Base-by-base conservation (phyloP, 2,329 filamentous ascomycete species). In the Ceratocystis huliohia region DNA sequence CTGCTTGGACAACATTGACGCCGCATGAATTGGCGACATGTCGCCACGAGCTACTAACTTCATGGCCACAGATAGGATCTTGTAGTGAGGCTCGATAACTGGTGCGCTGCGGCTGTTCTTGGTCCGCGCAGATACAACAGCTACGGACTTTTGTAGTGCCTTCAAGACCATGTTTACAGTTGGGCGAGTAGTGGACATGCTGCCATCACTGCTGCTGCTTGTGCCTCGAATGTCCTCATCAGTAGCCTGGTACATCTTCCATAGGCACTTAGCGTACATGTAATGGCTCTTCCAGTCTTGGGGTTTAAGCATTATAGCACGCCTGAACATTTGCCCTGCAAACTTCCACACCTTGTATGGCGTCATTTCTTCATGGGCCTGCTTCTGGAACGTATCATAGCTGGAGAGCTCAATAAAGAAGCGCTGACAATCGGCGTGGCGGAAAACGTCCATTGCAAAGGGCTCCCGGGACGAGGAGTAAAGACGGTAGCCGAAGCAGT, bases 51-150 rank as follows among this genome's bases (percentile, higher is more conserved):
- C 79, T 17, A 95, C 88, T 28, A 96, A 81, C 74, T 96, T 96
- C 76, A 95, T 86, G 5, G 91, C 77, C 25, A 94, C 79, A 1
- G 89, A 88, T 45, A 94, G 82, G 22, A 96, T 86, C 76, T 96
- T 96, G 79, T 95, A 96, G 73, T 96, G 91, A 2, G 92, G 92
- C 73, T 96, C 92, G 17, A 96, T 81, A 28, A 95, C 86, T 0
- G 89, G 91, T 68, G 96, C 91, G 22, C 81, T 85, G 72, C 80
- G 78, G 15, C 82, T 77, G 22, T 81, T 81, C 69, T 84, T 84
- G 33, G 81, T 80, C 37, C 82, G 74, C 20, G 76, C 77, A 5
- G 77, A 76, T 1, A 82, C 81, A 1, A 82, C 77, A 65, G 79
- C 73, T 22, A 84, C 76, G 1, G 81, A 76, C 67, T 77, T 78